Evolutionary conservation across 2,329 filamentous ascomycete species (phyloP), one percentile per base, ranked within the genome.

Genomic region (Camillea tinctor): DNA sequence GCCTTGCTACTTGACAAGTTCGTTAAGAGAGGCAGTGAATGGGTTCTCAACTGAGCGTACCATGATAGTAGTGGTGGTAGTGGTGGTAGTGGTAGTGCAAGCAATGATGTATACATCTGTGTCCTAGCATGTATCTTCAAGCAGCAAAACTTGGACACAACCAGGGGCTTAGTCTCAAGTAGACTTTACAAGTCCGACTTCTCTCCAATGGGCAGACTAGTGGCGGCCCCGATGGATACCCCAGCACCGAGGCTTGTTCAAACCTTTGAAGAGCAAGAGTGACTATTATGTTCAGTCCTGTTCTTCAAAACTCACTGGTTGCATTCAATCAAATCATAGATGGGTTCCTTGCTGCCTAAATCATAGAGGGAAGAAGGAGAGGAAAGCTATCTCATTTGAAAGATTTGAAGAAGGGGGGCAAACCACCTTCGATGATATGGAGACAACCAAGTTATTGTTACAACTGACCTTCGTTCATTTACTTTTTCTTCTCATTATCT

Each of bases 1-100:
- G 84, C 88, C 48, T 75, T 95, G 72, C 81, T 99, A 79, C 81
- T 99, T 68, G 95, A 99, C 75, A 99, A 98, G 74, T 98, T 95
- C 72, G 89, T 99, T 74, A 99, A 99, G 81, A 87, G 93, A 66
- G 93, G 94, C 22, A 96, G 90, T 69, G 94, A 99, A 81, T 99
- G 94, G 94, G 93, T 97, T 30, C 68, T 72, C 36, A 68, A 59
- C 54, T 72, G 59, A 61, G 55, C 40, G 23, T 48, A 44, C 22
- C 30, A n/a, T 44, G 36, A 30, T 44, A 15, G 36, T 1, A 11
- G 6, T 44, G 36, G 2, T 9, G 7, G 26, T n/a, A n/a, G n/a
- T n/a, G n/a, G n/a, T n/a, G n/a, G n/a, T n/a, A n/a, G n/a, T n/a
- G n/a, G n/a, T n/a, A n/a, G n/a, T n/a, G n/a, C n/a, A n/a, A n/a